Base-by-base conservation (phyloP, 805 yeast species). In the Starmerella potacharoeniae region DNA sequence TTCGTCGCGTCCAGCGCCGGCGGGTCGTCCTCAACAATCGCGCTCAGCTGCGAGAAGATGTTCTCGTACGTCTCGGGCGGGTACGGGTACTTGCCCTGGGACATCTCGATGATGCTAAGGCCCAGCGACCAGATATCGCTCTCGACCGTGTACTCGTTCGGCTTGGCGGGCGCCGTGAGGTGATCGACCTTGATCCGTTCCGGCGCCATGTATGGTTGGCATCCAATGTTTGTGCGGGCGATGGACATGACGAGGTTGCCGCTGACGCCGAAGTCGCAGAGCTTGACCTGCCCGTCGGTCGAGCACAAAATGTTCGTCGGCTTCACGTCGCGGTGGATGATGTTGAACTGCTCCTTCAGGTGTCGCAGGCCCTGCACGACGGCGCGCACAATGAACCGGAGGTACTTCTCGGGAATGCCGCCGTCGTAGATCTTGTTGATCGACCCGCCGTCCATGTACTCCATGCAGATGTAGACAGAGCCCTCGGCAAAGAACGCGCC, bases 181-280 rank as follows among this genome's bases (percentile, higher is more conserved):
- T 59, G 60, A 48, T 57, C 60, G 16, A 61, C 62, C 55, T 62
- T 60, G 62, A 93, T 93, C 65, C 98, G 78, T 68, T 91, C 98
- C 1, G 98, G 98, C 1, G 97, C 97, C 97, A 93, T 93, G 69
- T 91, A 91, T 1, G 95, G 85, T 71, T 93, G 98, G 70, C 98
- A 91, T 5, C 98, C 98, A 61, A 91, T 88, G 64, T 93, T 91
- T 0, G 98, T 91, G 64, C 88, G 82, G 14, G 97, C 97, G 63
- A 91, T 75, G 0, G 96, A 87, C 2, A 97, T 96, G 28, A 93
- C 97, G 58, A 91, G 73, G 66, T 91, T 91, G 17, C 97, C 97
- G 53, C 89, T 80, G 28, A 91, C 98, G 52, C 98, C 98, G 69
- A 91, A 91, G 71, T 91, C 98, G 73, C 96, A 88, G 33, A 91